Conservation (phyloP, 2,329 filamentous ascomycete species). For the Pseudocercospora pini-densiflorae region DNA sequence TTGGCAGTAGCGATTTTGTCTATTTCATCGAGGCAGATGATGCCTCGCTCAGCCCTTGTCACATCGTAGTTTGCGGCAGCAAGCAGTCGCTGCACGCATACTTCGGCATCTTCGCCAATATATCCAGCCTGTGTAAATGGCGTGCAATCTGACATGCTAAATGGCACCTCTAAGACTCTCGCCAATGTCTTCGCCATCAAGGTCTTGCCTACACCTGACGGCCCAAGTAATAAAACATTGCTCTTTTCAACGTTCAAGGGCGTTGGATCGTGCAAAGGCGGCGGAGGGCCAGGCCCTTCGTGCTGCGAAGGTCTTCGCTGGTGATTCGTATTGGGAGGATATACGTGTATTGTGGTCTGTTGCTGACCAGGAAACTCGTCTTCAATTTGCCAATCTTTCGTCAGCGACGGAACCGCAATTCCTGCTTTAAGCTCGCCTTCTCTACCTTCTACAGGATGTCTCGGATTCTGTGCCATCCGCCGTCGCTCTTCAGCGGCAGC, state of each 20-base stretch:
- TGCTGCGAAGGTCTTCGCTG: conserved; percentile 24
- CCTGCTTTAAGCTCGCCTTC: conserved; percentile 39
- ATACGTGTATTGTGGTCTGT: conserved; percentile 48
- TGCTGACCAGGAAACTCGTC: conserved; percentile 68
- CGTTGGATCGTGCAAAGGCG: conserved; percentile 58
- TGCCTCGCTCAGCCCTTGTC: conserved; percentile 82
- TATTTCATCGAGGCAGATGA: conserved; percentile 95
- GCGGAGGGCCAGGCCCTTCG: conserved; percentile 30
- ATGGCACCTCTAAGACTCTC: conserved; percentile 90
- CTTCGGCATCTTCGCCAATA: conserved; percentile 97
- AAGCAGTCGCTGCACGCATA: conserved; percentile 86
- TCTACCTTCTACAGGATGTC: conserved; percentile 77
- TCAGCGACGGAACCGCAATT: conserved; percentile 41
- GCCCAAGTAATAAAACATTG: conserved; percentile 87
- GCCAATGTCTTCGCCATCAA: conserved; percentile 93
- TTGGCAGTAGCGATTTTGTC: conserved; percentile 95
- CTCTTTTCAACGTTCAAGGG: conserved; percentile 89
- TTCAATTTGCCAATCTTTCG: conserved; percentile 42
- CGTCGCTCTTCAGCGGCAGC: conserved; percentile 72
- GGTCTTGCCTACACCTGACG: conserved; percentile 95
- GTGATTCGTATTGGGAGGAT: conserved; percentile 16
- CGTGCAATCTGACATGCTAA: conserved; percentile 94
- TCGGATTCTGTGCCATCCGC: conserved; percentile 64
- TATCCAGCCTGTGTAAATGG: conserved; percentile 96
- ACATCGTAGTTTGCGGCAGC: conserved; percentile 91